Evolutionary conservation across 2,329 filamentous ascomycete species (phyloP).

Genomic region (Lecanicillium sp.): DNA sequence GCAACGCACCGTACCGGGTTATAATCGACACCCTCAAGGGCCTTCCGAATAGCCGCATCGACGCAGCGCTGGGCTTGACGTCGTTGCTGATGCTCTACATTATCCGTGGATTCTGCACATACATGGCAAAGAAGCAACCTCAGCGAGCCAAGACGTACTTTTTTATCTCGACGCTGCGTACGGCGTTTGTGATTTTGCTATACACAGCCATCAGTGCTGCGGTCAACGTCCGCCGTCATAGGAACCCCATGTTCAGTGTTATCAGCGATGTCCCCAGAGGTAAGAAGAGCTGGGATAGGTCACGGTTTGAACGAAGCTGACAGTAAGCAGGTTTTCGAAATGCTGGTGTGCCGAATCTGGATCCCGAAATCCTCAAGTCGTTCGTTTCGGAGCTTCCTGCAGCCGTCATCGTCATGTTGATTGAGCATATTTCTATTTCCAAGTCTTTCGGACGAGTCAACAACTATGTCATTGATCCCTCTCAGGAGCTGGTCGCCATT

Average conservation of each 20-base stretch:
- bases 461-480: constrained; percentile 93
- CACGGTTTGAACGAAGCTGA: constrained; percentile 5
- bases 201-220: constrained; percentile 74
- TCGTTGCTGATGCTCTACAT: constrained; percentile 62
- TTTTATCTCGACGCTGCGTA: constrained; percentile 71
- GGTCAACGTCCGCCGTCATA: constrained; percentile 54
- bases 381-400: constrained; percentile 73
- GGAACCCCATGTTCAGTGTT: constrained; percentile 56
- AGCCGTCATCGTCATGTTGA: constrained; percentile 86
- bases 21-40: constrained; percentile 46
- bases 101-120: constrained; percentile 57
- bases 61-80: constrained; percentile 69
- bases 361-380: constrained; percentile 56
- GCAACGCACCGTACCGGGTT: constrained; percentile 41
- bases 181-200: constrained; percentile 72
- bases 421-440: constrained; percentile 94
- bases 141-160: constrained; percentile 65
- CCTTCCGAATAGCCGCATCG: constrained; percentile 47
- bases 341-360: constrained; percentile 65
- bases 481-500: constrained; percentile 92
- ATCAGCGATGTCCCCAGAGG: constrained; percentile 65
- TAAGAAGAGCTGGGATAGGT: constrained; percentile 25
- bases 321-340: constrained; percentile 64
- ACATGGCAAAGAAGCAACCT: constrained; percentile 61
- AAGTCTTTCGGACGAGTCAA: constrained; percentile 96